Conservation (phyloP, 352 stramenopile genomes). For the Achlya hypogyna region DNA sequence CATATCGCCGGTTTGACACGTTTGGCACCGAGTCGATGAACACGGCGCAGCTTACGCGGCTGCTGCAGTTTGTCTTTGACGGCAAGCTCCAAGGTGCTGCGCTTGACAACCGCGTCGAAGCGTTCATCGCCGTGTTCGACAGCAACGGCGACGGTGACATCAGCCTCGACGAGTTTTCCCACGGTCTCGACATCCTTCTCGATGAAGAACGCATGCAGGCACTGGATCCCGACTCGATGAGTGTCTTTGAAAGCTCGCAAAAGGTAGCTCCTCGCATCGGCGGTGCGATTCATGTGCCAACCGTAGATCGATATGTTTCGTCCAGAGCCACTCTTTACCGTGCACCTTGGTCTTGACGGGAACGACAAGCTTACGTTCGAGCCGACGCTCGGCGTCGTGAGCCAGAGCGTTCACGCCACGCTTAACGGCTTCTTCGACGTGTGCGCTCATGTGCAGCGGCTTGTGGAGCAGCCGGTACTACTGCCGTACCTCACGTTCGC, state of each 20-base stretch:
- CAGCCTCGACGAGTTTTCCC: slow-evolving; percentile 12
- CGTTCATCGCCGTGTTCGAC: slow-evolving; percentile 16
- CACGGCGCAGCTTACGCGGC: background rate
- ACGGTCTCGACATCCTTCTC: background rate
- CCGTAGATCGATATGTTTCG: slow-evolving; percentile 18
- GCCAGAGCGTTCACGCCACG: background rate
- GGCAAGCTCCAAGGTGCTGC: slow-evolving; percentile 1
- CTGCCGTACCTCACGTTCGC: slow-evolving; percentile 39
- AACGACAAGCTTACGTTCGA: slow-evolving; percentile 28
- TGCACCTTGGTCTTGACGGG: slow-evolving; percentile 19
- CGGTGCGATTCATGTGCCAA: too few relatives aligned
- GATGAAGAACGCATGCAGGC: slow-evolving; percentile 7
- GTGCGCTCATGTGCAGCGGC: slow-evolving; percentile 32
- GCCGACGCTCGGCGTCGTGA: slow-evolving; percentile 23
- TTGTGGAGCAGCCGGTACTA: slow-evolving; percentile 34
- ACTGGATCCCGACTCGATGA: background rate
- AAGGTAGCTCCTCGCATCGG: background rate
- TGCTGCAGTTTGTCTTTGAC: slow-evolving; percentile 8
- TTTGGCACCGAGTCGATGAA: slow-evolving; percentile 16
- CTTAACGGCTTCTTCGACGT: slow-evolving; percentile 32
- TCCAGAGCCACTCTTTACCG: slow-evolving; percentile 22
- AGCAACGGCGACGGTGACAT: slow-evolving; percentile 13
- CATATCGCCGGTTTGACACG: slow-evolving; percentile 22
- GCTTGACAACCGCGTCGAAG: background rate
- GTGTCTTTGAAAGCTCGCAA: background rate